Evolutionary conservation across 2,329 filamentous ascomycete genomes (phyloP), one percentile per base, ranked within the genome.

Genomic region (Colletotrichum euphorbiae): DNA sequence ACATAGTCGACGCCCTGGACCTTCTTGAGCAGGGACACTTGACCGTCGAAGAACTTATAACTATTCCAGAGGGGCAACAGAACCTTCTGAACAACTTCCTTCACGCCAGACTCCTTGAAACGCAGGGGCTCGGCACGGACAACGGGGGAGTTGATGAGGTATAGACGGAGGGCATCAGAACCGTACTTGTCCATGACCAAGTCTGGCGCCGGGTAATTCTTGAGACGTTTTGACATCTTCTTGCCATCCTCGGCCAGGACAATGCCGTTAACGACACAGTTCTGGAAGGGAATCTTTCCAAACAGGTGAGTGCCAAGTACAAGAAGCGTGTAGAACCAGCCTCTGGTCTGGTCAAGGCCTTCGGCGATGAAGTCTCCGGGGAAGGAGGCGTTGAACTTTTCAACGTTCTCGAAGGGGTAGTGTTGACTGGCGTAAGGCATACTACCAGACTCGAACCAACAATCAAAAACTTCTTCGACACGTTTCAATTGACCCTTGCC

Each of bases 171-270:
- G 33, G 95, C 94, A 81, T 98, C 95, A 2, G 94, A 94, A 19
- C 95, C 95, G 77, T 97, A 97, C 75, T 91, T 91, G 66, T 91
- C 82, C 86, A 98, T 96, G 72, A 98, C 89, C 58, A 93, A 82
- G 64, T 83, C 84, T 11, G 95, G 95, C 75, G 97, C 94, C 0
- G 95, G 95, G 79, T 97, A 98, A 80, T 98, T 98, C 83, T 98
- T 97, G 66, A 97, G 84, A 61, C 95, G 89, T 81, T 98, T 98
- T 6, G 94, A 97, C 95, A 98, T 98, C 85, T 98, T 98, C 85
- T 97, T 98, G 63, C 95, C 95, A 75, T 97, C 93, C 77, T 97
- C 94, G 1, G 94, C 94, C 45, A 98, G 86, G 4, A 98, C 94
- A 70, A 97, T 96, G 56, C 94, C 94, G 76, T 97, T 98, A 70